Base-by-base conservation (phyloP, 2,329 filamentous ascomycete species). In the Pezizomycotina sp. region DNA sequence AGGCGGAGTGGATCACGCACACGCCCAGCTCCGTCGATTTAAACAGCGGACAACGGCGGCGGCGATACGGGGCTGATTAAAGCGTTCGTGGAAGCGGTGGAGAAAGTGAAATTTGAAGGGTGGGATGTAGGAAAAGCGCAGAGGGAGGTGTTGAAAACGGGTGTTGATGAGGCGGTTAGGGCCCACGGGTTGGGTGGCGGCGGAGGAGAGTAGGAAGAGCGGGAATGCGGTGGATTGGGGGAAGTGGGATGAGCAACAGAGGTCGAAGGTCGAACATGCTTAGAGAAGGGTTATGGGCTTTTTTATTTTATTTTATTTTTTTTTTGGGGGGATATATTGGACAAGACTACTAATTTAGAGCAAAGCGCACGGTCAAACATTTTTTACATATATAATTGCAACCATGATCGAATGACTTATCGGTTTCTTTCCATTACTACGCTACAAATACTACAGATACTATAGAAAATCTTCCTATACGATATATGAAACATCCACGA, bases 111-210 rank as follows among this genome's bases (percentile, higher is more conserved):
- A 56, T 76, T 74, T 44, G 64, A 71, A 41, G 68, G 65, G 0
- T 71, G 74, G 69, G 58, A 62, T 18, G 75, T 78, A 1, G 60
- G 66, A 25, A 66, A 67, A 43, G 84, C 84, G 2, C 86, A 95
- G 63, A 63, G 64, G 38, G 63, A 73, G 51, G 71, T 75, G 53
- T 63, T 95, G 16, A 83, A 82, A 15, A 40, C 42, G 20, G 50
- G 48, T 10, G 60, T 92, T 5, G 81, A 92, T 38, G 89, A 95
- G 53, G 71, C 77, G 1, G 66, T 95, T n/a, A 66, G 77, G 31
- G 92, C 82, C 52, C 89, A 95, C 59, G 84, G 79, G 2, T 69
- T 89, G 58, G 86, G 0, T 98, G 93, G 62, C 84, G 82, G 89
- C 86, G 0, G 89, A 95, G 58, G 78, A 92, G 50, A 43, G 41